phyloP scores from a whole-genome alignment of 495 filamentous ascomycete genomes.

The Staphylotrichum tortipilum region DNA sequence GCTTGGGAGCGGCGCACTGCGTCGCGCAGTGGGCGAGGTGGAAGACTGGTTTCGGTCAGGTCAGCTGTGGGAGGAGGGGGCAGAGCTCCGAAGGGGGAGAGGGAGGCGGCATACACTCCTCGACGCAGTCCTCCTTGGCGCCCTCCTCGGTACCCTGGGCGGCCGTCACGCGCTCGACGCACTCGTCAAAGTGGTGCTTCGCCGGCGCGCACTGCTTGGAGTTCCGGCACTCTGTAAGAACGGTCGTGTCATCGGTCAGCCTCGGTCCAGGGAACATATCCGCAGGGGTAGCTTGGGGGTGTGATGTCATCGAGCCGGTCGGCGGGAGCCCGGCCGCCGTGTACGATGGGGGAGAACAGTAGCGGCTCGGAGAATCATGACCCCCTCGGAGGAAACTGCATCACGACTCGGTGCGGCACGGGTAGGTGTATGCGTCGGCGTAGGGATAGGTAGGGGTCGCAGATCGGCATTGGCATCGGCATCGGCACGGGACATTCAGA shows the following conservation, averaged over 20 bases:
- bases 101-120: constrained; percentile 75
- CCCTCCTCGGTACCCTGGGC: constrained; percentile 50
- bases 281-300: no score
- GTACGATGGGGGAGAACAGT: neutral
- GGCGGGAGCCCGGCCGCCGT: no score
- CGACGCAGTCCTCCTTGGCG: constrained; percentile 86
- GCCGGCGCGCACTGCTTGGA: constrained; percentile 72
- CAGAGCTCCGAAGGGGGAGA: neutral
- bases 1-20: constrained; percentile 88
- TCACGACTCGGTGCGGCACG: neutral
- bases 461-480: neutral
- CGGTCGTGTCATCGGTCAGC: constrained; percentile 21
- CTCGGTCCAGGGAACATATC: neutral
- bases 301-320: neutral
- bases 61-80: neutral
- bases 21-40: constrained; percentile 91
- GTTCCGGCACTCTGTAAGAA: constrained; percentile 78
- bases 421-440: neutral
- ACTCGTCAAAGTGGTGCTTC: constrained; percentile 98
- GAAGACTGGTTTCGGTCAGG: constrained; percentile 63
- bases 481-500: no score
- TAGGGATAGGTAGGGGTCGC: neutral
- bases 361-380: neutral
- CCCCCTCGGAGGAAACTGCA: neutral
- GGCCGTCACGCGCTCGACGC: constrained; percentile 81